Evolutionary conservation across 805 yeast species (phyloP).

Genomic region (Nakazawaea siamensis): DNA sequence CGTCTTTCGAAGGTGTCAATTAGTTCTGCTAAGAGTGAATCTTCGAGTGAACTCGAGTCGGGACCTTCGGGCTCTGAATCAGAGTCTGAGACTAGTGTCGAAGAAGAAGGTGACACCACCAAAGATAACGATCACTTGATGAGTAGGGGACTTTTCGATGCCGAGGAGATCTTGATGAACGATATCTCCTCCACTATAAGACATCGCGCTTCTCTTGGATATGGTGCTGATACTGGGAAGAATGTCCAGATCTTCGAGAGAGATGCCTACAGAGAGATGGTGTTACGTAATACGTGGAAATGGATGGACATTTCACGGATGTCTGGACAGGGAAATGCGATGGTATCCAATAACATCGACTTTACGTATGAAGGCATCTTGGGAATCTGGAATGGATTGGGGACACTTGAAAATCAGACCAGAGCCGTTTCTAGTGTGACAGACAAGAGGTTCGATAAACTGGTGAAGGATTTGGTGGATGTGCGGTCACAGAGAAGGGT

Average conservation of each 20-base stretch:
- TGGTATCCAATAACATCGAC: conserved; percentile 65
- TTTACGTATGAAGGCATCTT: conserved; percentile 82
- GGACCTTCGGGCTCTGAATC: not conserved
- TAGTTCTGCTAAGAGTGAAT: not conserved
- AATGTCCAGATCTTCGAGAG: conserved; percentile 56
- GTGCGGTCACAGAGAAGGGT: conserved; percentile 32
- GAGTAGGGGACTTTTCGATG: conserved; percentile 13
- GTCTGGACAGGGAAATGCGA: conserved; percentile 54
- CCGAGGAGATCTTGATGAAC: conserved; percentile 38
- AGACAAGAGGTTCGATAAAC: conserved; percentile 36
- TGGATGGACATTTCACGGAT: conserved; percentile 76
- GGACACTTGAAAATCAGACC: conserved; percentile 39
- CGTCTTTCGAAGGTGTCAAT: not conserved
- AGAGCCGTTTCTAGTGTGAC: conserved; percentile 28
- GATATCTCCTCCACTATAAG: conserved; percentile 73
- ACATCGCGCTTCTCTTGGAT: conserved; percentile 63
- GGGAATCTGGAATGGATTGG: conserved; percentile 81
- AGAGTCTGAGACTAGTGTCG: not conserved
- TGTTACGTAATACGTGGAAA: conserved; percentile 77
- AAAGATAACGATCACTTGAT: not conserved
- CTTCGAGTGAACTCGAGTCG: not conserved
- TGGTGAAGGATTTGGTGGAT: conserved; percentile 44
- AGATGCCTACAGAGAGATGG: conserved; percentile 43
- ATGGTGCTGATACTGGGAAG: conserved; percentile 56
- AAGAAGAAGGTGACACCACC: not conserved